These are phyloP conservation scores for Tremellales sp. DNA, from an alignment of 1,284 basidiomycete genomes.

Conservation along the genomic window DNA sequence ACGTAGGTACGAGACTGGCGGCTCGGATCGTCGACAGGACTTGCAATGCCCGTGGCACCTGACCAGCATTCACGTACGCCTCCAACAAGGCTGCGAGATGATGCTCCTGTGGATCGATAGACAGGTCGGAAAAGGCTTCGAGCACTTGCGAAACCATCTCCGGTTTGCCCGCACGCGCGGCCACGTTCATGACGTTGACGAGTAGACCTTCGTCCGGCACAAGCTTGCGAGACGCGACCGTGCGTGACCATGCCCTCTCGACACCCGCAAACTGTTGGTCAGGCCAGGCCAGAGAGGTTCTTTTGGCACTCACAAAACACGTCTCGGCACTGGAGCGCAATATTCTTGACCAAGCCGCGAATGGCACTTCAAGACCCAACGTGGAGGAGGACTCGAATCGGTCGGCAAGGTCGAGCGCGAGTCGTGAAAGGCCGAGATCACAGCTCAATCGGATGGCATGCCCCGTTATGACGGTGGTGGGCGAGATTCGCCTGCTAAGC, in stretches of 20 bases:
- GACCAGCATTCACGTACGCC: slow-evolving; percentile 39
- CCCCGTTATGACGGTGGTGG: slow-evolving; percentile 8
- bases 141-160: slow-evolving; percentile 65
- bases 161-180: slow-evolving; percentile 64
- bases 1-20: slow-evolving; percentile 27
- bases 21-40: slow-evolving; percentile 31
- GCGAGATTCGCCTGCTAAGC: slow-evolving; percentile 20
- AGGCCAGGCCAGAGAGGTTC: background rate
- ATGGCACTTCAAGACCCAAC: slow-evolving; percentile 7
- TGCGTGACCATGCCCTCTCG: slow-evolving; percentile 59
- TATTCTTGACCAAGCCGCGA: slow-evolving; percentile 31
- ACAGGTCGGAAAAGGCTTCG: slow-evolving; percentile 53
- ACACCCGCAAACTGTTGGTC: slow-evolving; percentile 61
- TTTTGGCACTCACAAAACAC: slow-evolving; percentile 38
- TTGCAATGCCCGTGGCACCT: slow-evolving; percentile 40
- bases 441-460: slow-evolving; percentile 25
- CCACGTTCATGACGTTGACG: slow-evolving; percentile 63
- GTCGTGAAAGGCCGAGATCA: slow-evolving; percentile 29
- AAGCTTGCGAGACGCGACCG: slow-evolving; percentile 53
- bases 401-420: slow-evolving; percentile 32
- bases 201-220: slow-evolving; percentile 71
- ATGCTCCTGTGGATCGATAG: slow-evolving; percentile 57
- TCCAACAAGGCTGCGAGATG: slow-evolving; percentile 46
- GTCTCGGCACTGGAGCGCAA: slow-evolving; percentile 31
- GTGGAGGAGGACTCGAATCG: slow-evolving; percentile 14